phyloP scores from a whole-genome alignment of 208 protist genomes.

The Acanthamoeba royreba region DNA sequence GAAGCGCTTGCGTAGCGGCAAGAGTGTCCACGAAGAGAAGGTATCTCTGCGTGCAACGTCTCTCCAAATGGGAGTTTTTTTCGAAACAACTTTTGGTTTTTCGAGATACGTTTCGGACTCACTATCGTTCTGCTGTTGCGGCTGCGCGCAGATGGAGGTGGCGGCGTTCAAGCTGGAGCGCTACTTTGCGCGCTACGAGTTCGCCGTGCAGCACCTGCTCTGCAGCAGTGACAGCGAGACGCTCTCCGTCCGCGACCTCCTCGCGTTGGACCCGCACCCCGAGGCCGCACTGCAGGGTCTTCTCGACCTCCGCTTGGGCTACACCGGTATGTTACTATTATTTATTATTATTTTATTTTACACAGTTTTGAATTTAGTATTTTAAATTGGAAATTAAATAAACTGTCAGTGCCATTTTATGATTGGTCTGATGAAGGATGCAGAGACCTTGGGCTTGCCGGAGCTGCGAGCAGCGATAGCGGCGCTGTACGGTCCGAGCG shows the following conservation, averaged over 20 bases:
- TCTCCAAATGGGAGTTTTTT: too few relatives aligned
- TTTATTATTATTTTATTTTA: too few relatives aligned
- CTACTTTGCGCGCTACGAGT: slow-evolving; percentile 28
- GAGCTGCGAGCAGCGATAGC: background rate
- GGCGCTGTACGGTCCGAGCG: background rate
- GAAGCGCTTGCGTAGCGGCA: too few relatives aligned
- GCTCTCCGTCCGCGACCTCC: background rate
- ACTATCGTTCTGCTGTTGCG: too few relatives aligned
- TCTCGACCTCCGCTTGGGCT: slow-evolving; percentile 1
- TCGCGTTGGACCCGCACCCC: background rate
- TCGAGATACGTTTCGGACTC: too few relatives aligned
- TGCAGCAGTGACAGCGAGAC: slow-evolving; percentile 39
- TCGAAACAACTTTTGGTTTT: too few relatives aligned
- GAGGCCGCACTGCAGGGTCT: background rate
- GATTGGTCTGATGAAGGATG: background rate
- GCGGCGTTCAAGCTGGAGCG: background rate
- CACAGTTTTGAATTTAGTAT: background rate
- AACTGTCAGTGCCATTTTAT: too few relatives aligned
- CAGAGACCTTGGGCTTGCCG: slow-evolving; percentile 23
- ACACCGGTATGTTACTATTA: too few relatives aligned
- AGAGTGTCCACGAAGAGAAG: too few relatives aligned
- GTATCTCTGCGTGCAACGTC: too few relatives aligned
- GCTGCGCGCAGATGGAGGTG: background rate
- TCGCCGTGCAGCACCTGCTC: background rate
- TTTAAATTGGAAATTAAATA: background rate